Percentiles rank a stretch among this genome's conserved stretches.
phyloP scores from a whole-genome alignment of 352 stramenopile genomes.

The Pythium aquatile region DNA sequence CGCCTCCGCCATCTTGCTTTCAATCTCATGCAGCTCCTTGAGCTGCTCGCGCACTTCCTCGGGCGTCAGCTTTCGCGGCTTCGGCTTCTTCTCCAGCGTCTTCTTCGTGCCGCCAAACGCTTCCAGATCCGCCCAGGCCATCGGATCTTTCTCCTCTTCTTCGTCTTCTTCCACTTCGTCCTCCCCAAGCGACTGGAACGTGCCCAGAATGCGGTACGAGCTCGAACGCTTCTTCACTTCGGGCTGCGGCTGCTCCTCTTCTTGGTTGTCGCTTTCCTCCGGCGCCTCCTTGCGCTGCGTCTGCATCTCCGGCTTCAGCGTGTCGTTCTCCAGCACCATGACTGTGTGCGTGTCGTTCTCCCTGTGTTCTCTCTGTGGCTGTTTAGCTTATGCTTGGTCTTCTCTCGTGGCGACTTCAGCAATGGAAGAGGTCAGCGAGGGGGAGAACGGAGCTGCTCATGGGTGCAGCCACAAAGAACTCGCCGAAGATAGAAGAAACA shows the following conservation, averaged over 20 bases:
- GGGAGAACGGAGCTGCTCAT: background rate
- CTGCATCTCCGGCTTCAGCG: background rate
- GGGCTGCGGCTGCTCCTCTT: slow-evolving; percentile 11
- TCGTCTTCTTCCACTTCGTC: slow-evolving; percentile 12
- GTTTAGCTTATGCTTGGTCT: background rate
- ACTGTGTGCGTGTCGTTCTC: background rate
- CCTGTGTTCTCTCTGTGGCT: background rate
- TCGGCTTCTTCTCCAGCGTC: slow-evolving; percentile 34
- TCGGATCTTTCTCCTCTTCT: slow-evolving; percentile 33
- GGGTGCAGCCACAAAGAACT: slow-evolving; percentile 10
- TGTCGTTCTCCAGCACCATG: slow-evolving; percentile 26
- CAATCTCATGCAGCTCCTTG: slow-evolving; percentile 28
- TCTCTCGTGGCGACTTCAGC: background rate
- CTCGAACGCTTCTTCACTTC: slow-evolving; percentile 12
- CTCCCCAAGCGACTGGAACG: slow-evolving; percentile 8
- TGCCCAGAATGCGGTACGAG: slow-evolving; percentile 37
- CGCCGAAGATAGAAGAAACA: slow-evolving; percentile 10
- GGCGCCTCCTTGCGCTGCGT: slow-evolving; percentile 14
- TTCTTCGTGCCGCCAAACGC: slow-evolving; percentile 48
- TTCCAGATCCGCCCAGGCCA: slow-evolving; percentile 49
- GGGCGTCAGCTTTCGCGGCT: slow-evolving; percentile 31
- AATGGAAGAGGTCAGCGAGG: background rate
- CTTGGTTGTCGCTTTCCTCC: slow-evolving; percentile 19
- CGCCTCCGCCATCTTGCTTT: slow-evolving; percentile 27
- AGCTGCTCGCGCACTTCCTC: slow-evolving; percentile 34